Conservation (phyloP, 768 basidiomycete genomes). For the Mycena rosella region DNA sequence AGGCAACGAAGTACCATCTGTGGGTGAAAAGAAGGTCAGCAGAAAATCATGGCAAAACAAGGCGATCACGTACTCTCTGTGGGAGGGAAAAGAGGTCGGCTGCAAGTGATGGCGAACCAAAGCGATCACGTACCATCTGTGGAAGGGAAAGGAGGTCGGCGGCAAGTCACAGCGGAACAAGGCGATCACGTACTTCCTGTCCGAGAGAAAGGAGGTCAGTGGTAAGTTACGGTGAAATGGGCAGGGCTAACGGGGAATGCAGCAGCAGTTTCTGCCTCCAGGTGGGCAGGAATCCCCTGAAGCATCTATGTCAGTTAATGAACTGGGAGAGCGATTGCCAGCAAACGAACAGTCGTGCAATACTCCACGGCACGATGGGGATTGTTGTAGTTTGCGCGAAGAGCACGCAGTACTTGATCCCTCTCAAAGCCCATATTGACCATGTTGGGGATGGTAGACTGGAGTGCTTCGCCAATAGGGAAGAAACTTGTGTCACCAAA, state of each 20-base stretch:
- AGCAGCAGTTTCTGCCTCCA: not conserved
- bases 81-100: too few species aligned
- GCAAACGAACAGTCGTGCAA: not conserved
- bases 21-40: too few species aligned
- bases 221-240: too few species aligned
- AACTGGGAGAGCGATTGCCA: not conserved
- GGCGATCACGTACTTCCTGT: too few species aligned
- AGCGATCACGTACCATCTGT: too few species aligned
- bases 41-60: too few species aligned
- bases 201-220: too few species aligned
- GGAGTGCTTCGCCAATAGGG: not conserved
- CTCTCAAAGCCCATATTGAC: not conserved
- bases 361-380: conserved; percentile 3
- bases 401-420: not conserved
- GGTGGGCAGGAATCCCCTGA: not conserved
- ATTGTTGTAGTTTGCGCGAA: conserved; percentile 2
- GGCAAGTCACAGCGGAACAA: too few species aligned
- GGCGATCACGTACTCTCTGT: too few species aligned
- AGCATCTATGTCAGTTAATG: not conserved
- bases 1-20: too few species aligned
- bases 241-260: not conserved
- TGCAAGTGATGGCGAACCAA: too few species aligned
- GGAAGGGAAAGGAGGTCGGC: too few species aligned
- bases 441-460: not conserved
- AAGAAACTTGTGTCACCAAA: conserved; percentile 1